A percentile compares a stretch with the other conserved stretches of the same genome.
These are phyloP conservation scores for Cyclotella baltica DNA, from an alignment of 108 stramenopile genomes.

Conservation along the genomic window DNA sequence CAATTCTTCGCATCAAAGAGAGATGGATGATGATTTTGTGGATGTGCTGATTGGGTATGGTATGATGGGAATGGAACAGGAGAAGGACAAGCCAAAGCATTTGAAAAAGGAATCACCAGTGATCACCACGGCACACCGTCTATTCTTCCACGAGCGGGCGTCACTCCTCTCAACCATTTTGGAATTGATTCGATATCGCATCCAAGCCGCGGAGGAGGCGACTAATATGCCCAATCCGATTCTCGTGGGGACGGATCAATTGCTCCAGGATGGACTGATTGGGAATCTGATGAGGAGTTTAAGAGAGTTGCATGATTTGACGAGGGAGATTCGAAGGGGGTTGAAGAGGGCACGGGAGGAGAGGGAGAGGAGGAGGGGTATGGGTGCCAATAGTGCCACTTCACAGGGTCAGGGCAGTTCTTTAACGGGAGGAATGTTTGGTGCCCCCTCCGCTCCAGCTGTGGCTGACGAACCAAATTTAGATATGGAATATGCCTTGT, in stretches of 20 bases:
- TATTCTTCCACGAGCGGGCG: constrained; percentile 50
- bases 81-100: background rate
- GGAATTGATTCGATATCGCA: constrained; percentile 44
- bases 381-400: background rate
- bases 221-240: background rate
- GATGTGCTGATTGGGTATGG: constrained; percentile 24
- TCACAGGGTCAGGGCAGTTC: background rate
- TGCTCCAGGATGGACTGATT: constrained; percentile 61
- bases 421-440: constrained; percentile 17
- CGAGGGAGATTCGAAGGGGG: constrained; percentile 22
- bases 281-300: constrained; percentile 63
- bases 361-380: constrained; percentile 5
- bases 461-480: background rate
- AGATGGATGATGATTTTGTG: constrained; percentile 26
- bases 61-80: constrained; percentile 11
- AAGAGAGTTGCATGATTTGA: constrained; percentile 55
- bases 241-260: constrained; percentile 65
- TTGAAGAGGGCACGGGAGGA: constrained; percentile 29
- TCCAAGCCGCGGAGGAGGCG: constrained; percentile 17
- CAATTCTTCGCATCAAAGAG: background rate
- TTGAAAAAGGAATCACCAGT: background rate
- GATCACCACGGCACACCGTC: constrained; percentile 17
- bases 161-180: constrained; percentile 33
- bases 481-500: constrained; percentile 56
- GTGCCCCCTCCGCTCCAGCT: background rate